Evolutionary conservation across 768 basidiomycete species (phyloP).

Genomic region (Leccinum uliginosum): DNA sequence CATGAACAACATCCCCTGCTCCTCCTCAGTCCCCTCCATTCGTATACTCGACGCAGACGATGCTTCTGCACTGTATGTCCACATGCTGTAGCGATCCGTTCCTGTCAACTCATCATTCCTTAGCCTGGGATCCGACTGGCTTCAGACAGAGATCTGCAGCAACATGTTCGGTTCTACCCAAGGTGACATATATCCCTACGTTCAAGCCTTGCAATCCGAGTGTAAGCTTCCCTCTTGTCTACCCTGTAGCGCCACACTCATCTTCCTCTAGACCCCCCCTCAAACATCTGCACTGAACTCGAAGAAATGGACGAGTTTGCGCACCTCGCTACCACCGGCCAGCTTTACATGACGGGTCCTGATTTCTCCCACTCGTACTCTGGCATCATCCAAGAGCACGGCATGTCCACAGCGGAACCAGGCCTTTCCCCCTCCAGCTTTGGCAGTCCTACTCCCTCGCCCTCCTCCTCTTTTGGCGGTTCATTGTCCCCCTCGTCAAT

Average conservation of each 20-base stretch:
- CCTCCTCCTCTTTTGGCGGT: constrained; percentile 21
- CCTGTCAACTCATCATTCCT: constrained; percentile 6
- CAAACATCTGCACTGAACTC: constrained; percentile 1
- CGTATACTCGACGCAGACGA: constrained; percentile 12
- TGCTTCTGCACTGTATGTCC: constrained; percentile 11
- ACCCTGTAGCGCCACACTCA: constrained; percentile 16
- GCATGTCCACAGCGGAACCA: neutral
- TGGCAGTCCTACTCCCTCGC: constrained; percentile 20
- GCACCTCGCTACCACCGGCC: constrained; percentile 3
- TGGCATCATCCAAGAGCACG: constrained; percentile 13
- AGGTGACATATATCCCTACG: neutral
- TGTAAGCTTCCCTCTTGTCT: constrained; percentile 4
- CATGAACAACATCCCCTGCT: constrained; percentile 13
- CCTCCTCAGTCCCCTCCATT: constrained; percentile 18
- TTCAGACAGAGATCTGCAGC: neutral
- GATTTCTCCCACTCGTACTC: constrained; percentile 6
- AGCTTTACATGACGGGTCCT: constrained; percentile 7
- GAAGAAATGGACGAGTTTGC: constrained; percentile 21
- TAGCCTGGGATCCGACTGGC: constrained; percentile 8
- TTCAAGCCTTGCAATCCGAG: neutral
- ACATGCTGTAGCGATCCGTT: constrained; percentile 2
- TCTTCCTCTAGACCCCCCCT: neutral
- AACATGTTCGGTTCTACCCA: neutral
- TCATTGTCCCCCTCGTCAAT: constrained; percentile 24
- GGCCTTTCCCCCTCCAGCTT: constrained; percentile 11